phyloP scores from a whole-genome alignment of 768 basidiomycete genomes.

The Psilocybe sp. region DNA sequence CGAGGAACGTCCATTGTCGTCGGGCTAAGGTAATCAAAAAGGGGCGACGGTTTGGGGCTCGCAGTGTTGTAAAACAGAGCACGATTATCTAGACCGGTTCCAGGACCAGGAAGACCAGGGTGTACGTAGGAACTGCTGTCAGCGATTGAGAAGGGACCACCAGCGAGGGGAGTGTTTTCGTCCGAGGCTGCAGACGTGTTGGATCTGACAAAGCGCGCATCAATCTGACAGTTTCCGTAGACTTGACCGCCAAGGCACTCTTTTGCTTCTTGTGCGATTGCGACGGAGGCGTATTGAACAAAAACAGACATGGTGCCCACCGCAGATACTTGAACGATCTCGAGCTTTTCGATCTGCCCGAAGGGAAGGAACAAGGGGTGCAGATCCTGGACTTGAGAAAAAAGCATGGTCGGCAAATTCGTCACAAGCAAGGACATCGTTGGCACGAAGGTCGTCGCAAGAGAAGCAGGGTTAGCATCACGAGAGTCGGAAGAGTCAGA shows the following conservation, averaged over 20 bases:
- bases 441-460: conserved; percentile 34
- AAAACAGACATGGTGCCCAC: conserved; percentile 49
- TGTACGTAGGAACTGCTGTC: neutral
- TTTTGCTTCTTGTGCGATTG: conserved; percentile 63
- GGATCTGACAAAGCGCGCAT: conserved; percentile 30
- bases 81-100: neutral
- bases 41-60: neutral
- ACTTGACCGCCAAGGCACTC: conserved; percentile 58
- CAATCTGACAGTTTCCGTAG: conserved; percentile 48
- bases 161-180: neutral
- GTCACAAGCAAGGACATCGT: conserved; percentile 57
- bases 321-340: conserved; percentile 39
- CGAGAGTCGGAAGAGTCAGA: conserved; percentile 32
- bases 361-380: conserved; percentile 75
- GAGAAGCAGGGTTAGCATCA: conserved; percentile 26
- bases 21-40: neutral
- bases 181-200: conserved; percentile 5
- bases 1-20: neutral
- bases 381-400: conserved; percentile 64
- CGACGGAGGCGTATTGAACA: conserved; percentile 58
- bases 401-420: conserved; percentile 64
- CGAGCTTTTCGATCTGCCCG: conserved; percentile 63
- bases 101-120: neutral
- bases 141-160: conserved; percentile 1
- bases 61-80: neutral